Percentiles rank a stretch among this genome's conserved stretches.
Evolutionary conservation across 1,284 basidiomycete species (phyloP).

Genomic region (Cutaneotrichosporon cavernicola): DNA sequence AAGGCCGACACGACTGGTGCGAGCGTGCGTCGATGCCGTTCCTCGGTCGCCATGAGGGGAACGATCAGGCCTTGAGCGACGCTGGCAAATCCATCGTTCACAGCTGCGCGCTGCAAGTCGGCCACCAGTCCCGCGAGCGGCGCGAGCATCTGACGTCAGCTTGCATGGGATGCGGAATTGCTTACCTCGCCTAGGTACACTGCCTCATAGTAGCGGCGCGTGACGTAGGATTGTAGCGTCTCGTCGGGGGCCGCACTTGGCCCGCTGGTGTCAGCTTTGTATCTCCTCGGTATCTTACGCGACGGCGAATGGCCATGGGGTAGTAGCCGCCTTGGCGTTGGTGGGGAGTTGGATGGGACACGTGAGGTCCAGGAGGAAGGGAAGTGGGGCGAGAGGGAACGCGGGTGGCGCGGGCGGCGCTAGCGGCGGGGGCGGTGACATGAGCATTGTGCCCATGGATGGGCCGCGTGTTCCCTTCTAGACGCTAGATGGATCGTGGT

Average conservation of each 20-base stretch:
- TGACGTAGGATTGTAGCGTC: constrained; percentile 20
- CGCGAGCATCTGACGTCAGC: constrained; percentile 28
- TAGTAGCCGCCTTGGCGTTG: not conserved
- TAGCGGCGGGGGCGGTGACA: not conserved
- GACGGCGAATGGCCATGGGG: constrained; percentile 32
- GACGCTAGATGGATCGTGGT: not conserved
- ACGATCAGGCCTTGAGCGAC: not conserved
- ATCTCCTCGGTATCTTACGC: constrained; percentile 29
- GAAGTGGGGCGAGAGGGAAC: constrained; percentile 19
- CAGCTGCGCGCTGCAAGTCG: constrained; percentile 29
- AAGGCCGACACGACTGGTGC: constrained; percentile 21
- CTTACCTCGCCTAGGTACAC: constrained; percentile 43
- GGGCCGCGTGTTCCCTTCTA: not conserved
- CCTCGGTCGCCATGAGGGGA: constrained; percentile 26
- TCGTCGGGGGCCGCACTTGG: constrained; percentile 26
- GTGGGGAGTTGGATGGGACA: constrained; percentile 27
- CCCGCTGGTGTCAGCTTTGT: constrained; percentile 28
- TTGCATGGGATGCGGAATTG: not conserved
- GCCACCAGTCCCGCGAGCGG: constrained; percentile 33
- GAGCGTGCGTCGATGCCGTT: constrained; percentile 34
- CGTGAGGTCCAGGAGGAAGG: constrained; percentile 35
- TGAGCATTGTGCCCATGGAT: constrained; percentile 7
- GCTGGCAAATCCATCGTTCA: not conserved
- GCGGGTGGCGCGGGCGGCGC: not conserved
- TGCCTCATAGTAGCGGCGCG: constrained; percentile 42